Evolutionary conservation across 768 basidiomycete genomes (phyloP), one percentile per base, ranked within the genome.

Genomic region (Pulveroboletus ravenelii): DNA sequence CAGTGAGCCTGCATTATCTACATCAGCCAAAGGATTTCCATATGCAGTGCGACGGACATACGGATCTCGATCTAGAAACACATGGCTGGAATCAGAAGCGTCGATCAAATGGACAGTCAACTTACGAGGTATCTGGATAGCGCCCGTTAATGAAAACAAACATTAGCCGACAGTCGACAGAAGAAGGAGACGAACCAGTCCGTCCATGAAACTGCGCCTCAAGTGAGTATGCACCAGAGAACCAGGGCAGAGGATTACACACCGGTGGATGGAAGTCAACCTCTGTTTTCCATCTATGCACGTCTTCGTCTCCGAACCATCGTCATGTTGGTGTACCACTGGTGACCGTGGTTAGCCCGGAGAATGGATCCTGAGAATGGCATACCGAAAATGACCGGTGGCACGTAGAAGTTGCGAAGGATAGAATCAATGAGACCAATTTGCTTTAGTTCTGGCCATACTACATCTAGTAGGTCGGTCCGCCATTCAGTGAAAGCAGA

Each of bases 271-370:
- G 0, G 86, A 88, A 0, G 87, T 89, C 41, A 89, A 63, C 23
- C 89, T 71, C 62, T 92, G 89, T 60, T 92, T 92, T 15, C 89
- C 89, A 58, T 89, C 87, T 8, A 87, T 86, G 58, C 85, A 87
- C 1, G 79, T 81, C 57, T 79, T 80, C 3, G 70, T 74, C 59
- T 87, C 86, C 0, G 77, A 69, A 0, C 88, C 88, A 57, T 89
- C 86, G 0, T 82, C 78, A 31, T 65, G 59, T 2, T 70, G 64
- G 18, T 77, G 66, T 68, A 12, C 80, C 75, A 52, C 84, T 82
- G 73, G 59, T 14, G 51, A 18, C 0, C 8, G 51, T 10, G 3
- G 46, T 48, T 12, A 50, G 55, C 42, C n/a, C 27, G 6, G 3
- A 18, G 30, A 13, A 15, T 3, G 17, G 30, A 6, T 1, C 9